A percentile compares a stretch with the other conserved stretches of the same genome.
These are phyloP conservation scores for Aegilops longissima DNA, from an alignment of 176 grass and related monocot genomes.

Conservation along the genomic window DNA sequence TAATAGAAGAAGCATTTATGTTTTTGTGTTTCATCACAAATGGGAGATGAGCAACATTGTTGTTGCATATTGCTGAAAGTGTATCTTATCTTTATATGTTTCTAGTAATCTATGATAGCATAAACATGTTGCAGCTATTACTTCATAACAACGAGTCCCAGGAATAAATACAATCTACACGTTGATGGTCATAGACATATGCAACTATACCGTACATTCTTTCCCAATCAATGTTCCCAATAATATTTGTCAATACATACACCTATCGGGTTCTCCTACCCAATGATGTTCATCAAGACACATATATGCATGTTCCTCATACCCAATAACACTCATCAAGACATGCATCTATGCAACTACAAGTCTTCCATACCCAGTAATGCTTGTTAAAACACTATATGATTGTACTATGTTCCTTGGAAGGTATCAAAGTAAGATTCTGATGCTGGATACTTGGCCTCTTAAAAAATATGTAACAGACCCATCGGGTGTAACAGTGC, in stretches of 20 bases:
- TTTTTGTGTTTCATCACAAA: background rate
- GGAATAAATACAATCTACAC: background rate
- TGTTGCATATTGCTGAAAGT: background rate
- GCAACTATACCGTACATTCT: background rate
- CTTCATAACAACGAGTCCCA: background rate
- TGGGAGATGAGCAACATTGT: background rate
- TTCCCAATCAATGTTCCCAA: background rate
- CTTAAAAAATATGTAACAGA: background rate
- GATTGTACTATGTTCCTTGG: slow-evolving; percentile 11
- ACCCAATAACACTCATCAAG: background rate
- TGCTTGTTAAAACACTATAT: background rate
- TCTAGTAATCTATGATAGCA: background rate
- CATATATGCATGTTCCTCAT: background rate
- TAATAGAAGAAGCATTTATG: background rate
- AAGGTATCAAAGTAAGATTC: background rate
- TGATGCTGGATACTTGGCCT: background rate
- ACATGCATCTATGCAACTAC: background rate
- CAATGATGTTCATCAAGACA: background rate
- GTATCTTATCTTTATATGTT: background rate
- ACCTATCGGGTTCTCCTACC: background rate
- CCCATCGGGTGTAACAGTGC: background rate
- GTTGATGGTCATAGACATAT: background rate
- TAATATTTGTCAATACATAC: background rate
- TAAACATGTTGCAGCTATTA: background rate
- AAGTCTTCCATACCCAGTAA: background rate